phyloP scores from a whole-genome alignment of 2,329 filamentous ascomycete species.

The Aureobasidium sp. region DNA sequence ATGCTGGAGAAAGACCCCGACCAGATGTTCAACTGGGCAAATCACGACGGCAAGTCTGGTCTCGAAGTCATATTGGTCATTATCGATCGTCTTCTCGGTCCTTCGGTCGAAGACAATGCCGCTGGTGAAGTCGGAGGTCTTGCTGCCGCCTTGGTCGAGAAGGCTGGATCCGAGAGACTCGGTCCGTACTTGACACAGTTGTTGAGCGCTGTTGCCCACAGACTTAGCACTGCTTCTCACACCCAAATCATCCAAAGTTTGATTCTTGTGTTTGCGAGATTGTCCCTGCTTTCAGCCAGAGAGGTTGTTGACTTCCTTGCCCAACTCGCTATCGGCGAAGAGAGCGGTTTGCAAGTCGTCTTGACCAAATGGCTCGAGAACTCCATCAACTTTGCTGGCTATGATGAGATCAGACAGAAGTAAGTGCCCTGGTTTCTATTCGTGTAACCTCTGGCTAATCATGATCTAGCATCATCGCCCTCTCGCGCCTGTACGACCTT shows the following conservation, averaged over 20 bases:
- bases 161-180: conserved; percentile 82
- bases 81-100: conserved; percentile 81
- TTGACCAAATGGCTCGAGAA: conserved; percentile 95
- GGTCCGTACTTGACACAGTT: conserved; percentile 86
- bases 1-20: conserved; percentile 84
- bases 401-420: conserved; percentile 96
- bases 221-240: conserved; percentile 73
- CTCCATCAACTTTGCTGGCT: conserved; percentile 93
- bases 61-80: conserved; percentile 85
- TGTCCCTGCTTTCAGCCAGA: conserved; percentile 75
- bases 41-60: conserved; percentile 70
- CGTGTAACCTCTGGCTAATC: conserved; percentile 17
- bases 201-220: conserved; percentile 77
- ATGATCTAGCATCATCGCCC: conserved; percentile 68
- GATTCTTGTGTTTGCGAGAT: conserved; percentile 86
- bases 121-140: conserved; percentile 94
- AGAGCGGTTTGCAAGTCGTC: conserved; percentile 82
- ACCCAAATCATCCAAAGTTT: conserved; percentile 92
- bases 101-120: conserved; percentile 80
- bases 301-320: conserved; percentile 91
- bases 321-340: conserved; percentile 57
- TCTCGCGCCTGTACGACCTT: conserved; percentile 84
- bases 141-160: conserved; percentile 90
- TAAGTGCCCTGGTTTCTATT: conserved; percentile 39
- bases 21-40: conserved; percentile 82